These are phyloP conservation scores for Domatiomyces catenatus DNA, from an alignment of 2,329 filamentous ascomycete species.

Conservation along the genomic window DNA sequence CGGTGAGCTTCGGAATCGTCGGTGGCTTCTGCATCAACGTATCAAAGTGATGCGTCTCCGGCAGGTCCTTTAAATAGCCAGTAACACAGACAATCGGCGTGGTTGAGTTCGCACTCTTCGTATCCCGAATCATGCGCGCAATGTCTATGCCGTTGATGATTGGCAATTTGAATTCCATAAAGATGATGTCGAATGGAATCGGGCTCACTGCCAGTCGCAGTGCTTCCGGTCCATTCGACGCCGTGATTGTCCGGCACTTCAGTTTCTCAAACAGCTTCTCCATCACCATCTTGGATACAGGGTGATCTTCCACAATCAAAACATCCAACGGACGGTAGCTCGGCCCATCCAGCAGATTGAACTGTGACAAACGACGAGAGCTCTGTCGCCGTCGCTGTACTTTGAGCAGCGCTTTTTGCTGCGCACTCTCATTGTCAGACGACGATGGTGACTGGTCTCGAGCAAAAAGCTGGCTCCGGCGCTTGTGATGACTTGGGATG, in stretches of 20 bases:
- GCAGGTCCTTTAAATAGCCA: slow-evolving; percentile 92
- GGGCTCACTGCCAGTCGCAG: slow-evolving; percentile 89
- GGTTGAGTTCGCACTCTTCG: slow-evolving; percentile 83
- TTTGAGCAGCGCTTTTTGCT: slow-evolving; percentile 75
- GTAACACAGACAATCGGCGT: slow-evolving; percentile 95
- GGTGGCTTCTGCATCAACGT: slow-evolving; percentile 93
- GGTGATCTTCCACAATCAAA: slow-evolving; percentile 93
- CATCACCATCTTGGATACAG: slow-evolving; percentile 96
- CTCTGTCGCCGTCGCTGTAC: slow-evolving; percentile 91
- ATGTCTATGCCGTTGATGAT: slow-evolving; percentile 92
- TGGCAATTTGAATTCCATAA: slow-evolving; percentile 91
- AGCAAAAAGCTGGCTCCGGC: slow-evolving; percentile 86
- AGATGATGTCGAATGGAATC: slow-evolving; percentile 96
- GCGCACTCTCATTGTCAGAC: slow-evolving; percentile 90
- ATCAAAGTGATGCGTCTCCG: slow-evolving; percentile 90
- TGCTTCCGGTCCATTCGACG: slow-evolving; percentile 77
- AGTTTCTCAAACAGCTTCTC: slow-evolving; percentile 92
- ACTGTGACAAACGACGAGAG: slow-evolving; percentile 82
- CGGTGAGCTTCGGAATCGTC: slow-evolving; percentile 75
- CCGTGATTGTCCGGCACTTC: slow-evolving; percentile 83
- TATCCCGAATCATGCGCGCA: slow-evolving; percentile 93
- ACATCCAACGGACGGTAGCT: slow-evolving; percentile 84
- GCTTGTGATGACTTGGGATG: slow-evolving; percentile 61
- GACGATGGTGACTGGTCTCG: slow-evolving; percentile 72
- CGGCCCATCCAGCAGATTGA: slow-evolving; percentile 69